Percentiles rank a stretch among this genome's conserved stretches.
Conservation (phyloP, 225 moss, liverwort and hornwort species). For the Takakia lepidozioides region DNA sequence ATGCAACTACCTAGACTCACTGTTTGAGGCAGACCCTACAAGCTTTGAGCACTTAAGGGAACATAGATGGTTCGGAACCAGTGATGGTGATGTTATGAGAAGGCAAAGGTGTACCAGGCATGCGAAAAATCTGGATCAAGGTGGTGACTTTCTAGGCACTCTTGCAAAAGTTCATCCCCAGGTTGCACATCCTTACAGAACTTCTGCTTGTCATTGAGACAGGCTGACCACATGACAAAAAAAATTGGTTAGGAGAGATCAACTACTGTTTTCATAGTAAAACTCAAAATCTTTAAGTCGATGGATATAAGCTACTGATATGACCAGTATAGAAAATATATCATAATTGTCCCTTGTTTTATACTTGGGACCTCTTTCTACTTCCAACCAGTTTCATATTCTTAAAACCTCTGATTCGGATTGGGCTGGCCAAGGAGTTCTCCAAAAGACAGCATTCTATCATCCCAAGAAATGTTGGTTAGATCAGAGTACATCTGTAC, state of each 20-base stretch:
- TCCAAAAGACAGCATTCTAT: too few species aligned
- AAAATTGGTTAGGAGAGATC: not conserved
- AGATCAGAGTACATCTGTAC: not conserved
- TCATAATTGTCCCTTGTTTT: not conserved
- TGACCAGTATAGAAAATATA: not conserved
- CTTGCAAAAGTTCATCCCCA: conserved; percentile 36
- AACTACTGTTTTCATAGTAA: not conserved
- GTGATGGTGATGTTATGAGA: too few species aligned
- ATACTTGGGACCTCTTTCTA: not conserved
- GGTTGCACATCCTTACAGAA: conserved; percentile 25
- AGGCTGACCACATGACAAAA: conserved; percentile 19
- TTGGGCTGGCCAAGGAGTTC: too few species aligned
- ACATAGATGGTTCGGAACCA: too few species aligned
- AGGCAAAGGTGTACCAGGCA: conserved; percentile 21
- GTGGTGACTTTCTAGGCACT: conserved; percentile 32
- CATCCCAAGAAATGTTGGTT: too few species aligned
- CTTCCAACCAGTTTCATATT: not conserved
- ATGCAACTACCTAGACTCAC: not conserved
- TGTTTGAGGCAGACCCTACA: too few species aligned
- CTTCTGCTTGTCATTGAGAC: conserved; percentile 23
- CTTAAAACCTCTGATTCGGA: too few species aligned
- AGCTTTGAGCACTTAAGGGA: too few species aligned
- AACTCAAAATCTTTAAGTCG: not conserved
- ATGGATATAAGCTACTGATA: not conserved
- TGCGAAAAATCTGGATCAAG: conserved; percentile 29